These are phyloP conservation scores for Lepidium aucheri DNA, from an alignment of 345 rosid species.

Conservation along the genomic window DNA sequence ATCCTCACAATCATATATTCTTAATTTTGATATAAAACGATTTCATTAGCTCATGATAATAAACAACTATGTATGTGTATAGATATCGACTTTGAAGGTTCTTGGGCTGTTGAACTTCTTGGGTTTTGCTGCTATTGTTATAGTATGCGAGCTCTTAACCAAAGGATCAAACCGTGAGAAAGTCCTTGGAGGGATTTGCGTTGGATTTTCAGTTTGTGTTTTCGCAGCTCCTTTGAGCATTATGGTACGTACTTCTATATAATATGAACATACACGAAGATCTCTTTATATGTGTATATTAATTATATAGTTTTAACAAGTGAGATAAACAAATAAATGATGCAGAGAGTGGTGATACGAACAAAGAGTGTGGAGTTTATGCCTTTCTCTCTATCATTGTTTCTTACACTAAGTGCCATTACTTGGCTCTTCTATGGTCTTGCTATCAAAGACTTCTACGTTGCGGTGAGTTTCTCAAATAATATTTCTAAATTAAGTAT, in stretches of 20 bases:
- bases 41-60: no score
- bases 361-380: constrained; percentile 66
- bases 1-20: no score
- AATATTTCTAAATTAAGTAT: neutral
- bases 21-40: no score
- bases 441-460: constrained; percentile 37
- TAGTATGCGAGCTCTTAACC: constrained; percentile 35
- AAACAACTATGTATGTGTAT: neutral
- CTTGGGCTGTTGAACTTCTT: constrained; percentile 41
- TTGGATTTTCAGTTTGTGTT: constrained; percentile 38
- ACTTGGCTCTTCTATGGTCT: constrained; percentile 55
- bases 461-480: constrained; percentile 37
- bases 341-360: constrained; percentile 37
- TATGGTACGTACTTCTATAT: constrained; percentile 28
- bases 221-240: constrained; percentile 59
- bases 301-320: constrained; percentile 13
- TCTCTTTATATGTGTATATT: constrained; percentile 4
- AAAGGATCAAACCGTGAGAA: constrained; percentile 32
- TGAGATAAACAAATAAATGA: neutral
- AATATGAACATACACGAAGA: neutral
- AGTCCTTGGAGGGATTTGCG: constrained; percentile 50
- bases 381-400: constrained; percentile 49
- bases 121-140: constrained; percentile 34
- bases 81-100: constrained; percentile 43
- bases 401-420: constrained; percentile 55